Conservation (phyloP, 805 yeast genomes). For the Pichia californica region DNA sequence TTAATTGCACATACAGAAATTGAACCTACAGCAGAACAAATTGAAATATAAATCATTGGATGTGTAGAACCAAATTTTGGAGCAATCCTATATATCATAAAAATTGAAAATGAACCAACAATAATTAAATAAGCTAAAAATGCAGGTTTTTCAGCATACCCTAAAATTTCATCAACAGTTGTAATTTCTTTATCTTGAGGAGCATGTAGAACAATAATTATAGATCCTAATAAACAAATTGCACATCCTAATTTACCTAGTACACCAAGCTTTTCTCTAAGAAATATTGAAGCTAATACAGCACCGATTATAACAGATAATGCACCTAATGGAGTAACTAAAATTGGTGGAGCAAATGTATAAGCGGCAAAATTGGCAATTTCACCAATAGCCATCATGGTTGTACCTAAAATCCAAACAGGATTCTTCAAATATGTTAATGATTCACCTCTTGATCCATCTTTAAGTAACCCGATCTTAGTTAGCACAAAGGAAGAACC, state of each 20-base stretch:
- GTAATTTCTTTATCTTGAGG: conserved; percentile 88
- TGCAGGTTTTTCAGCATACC: conserved; percentile 72
- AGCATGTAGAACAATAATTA: conserved; percentile 83
- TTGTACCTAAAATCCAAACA: conserved; percentile 91
- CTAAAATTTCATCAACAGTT: conserved; percentile 82
- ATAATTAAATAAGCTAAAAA: conserved; percentile 59
- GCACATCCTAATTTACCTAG: conserved; percentile 92
- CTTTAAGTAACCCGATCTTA: conserved; percentile 69
- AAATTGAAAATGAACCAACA: conserved; percentile 62
- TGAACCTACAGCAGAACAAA: conserved; percentile 86
- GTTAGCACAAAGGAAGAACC: conserved; percentile 89
- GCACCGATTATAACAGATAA: conserved; percentile 88
- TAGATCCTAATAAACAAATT: conserved; percentile 80
- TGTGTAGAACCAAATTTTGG: conserved; percentile 73
- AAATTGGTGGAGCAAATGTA: conserved; percentile 89
- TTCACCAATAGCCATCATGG: conserved; percentile 87
- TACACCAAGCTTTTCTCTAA: conserved; percentile 81
- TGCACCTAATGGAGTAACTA: conserved; percentile 91
- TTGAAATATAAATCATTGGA: conserved; percentile 85
- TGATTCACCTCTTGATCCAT: conserved; percentile 67
- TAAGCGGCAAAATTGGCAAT: conserved; percentile 91
- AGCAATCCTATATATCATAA: conserved; percentile 79
- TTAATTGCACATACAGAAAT: conserved; percentile 87
- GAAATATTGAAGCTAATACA: conserved; percentile 74
- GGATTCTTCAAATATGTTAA: conserved; percentile 75